Percentiles rank a stretch among this genome's conserved stretches.
phyloP scores from a whole-genome alignment of 1,284 basidiomycete species.

The Ustilago vetiveriae region DNA sequence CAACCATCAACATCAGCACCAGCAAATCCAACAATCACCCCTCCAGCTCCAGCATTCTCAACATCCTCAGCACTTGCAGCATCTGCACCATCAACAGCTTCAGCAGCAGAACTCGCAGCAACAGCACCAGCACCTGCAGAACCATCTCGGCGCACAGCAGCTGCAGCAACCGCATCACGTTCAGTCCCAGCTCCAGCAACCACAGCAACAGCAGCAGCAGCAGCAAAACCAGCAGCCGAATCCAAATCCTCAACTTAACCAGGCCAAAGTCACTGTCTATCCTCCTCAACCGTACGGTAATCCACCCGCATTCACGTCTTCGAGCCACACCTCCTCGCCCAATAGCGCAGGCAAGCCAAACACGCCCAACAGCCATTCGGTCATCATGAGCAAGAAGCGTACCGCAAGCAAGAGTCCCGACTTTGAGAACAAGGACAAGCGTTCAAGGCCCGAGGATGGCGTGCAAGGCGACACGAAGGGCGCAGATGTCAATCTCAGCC shows the following conservation, averaged over 20 bases:
- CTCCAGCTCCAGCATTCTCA: conserved; percentile 27
- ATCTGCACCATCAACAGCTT: conserved; percentile 22
- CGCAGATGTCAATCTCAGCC: conserved; percentile 18
- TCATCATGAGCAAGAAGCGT: conserved; percentile 48
- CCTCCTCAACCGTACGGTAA: conserved; percentile 55
- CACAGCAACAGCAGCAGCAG: conserved; percentile 9
- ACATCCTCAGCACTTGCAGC: conserved; percentile 34
- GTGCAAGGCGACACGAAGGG: conserved; percentile 15
- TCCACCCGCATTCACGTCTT: conserved; percentile 25
- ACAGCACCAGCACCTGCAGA: conserved; percentile 20
- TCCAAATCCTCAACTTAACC: conserved; percentile 7
- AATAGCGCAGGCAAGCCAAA: conserved; percentile 38
- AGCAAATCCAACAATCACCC: conserved; percentile 18
- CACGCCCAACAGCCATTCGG: conserved; percentile 34
- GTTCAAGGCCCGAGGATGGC: conserved; percentile 44
- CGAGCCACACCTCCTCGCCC: conserved; percentile 43
- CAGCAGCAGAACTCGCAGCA: conserved; percentile 18
- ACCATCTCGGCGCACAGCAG: conserved; percentile 15
- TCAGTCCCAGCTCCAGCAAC: conserved; percentile 3
- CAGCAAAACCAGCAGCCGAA: conserved; percentile 16
- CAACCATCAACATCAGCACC: conserved; percentile 29
- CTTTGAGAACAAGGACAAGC: conserved; percentile 52
- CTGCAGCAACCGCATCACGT: conserved; percentile 11
- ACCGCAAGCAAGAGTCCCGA: conserved; percentile 53
- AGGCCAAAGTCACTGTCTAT: conserved; percentile 35